Conservation (phyloP, 1,284 basidiomycete genomes). For the Neolentinus lepideus region DNA sequence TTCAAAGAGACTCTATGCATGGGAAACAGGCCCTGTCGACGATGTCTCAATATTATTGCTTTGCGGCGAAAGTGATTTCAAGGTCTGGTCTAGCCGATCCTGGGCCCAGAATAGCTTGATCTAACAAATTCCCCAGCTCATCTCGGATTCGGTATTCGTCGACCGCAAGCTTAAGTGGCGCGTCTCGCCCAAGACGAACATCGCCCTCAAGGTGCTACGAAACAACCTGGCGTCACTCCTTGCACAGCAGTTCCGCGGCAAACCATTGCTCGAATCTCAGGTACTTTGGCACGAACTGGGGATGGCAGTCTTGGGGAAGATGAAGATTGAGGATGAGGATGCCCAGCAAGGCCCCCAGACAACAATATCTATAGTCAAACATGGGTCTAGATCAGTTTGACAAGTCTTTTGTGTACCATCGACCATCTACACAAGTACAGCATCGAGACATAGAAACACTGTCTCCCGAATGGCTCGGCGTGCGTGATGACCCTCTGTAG, state of each 20-base stretch:
- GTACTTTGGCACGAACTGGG: conserved; percentile 68
- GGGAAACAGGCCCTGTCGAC: conserved; percentile 91
- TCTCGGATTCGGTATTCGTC: conserved; percentile 67
- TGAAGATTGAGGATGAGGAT: conserved; percentile 22
- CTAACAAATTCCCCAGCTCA: conserved; percentile 39
- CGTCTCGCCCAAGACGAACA: conserved; percentile 61
- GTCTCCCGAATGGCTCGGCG: no score
- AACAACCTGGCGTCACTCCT: conserved; percentile 59
- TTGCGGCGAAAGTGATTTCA: conserved; percentile 91
- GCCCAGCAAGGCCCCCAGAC: conserved; percentile 9
- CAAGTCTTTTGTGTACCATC: not conserved
- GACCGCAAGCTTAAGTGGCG: conserved; percentile 84
- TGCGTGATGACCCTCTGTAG: not conserved
- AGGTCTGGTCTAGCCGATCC: conserved; percentile 46
- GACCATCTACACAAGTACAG: not conserved
- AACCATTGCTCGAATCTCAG: conserved; percentile 52
- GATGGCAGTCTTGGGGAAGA: conserved; percentile 49
- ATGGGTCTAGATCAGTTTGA: not conserved
- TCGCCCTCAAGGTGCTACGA: conserved; percentile 81
- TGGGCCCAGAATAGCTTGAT: not conserved
- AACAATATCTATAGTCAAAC: conserved; percentile 5
- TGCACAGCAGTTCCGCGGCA: conserved; percentile 58
- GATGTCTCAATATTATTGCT: conserved; percentile 80
- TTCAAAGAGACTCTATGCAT: conserved; percentile 91
- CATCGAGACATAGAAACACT: no score